phyloP scores from a whole-genome alignment of 2,329 filamentous ascomycete species.

The Penicillium olsonii region DNA sequence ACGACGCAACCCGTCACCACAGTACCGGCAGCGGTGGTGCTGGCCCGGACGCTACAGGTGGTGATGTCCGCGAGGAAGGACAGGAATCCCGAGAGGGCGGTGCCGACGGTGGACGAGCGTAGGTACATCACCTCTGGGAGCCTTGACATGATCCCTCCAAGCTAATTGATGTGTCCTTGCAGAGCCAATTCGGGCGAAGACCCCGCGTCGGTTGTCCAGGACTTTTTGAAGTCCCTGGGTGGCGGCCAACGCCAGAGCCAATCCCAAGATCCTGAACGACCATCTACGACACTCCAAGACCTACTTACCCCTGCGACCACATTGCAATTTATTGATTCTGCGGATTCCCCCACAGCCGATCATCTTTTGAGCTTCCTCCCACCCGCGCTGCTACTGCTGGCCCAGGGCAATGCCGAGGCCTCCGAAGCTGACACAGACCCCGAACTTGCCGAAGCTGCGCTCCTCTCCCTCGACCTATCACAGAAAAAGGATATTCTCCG shows the following conservation, averaged over 20 bases:
- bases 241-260: conserved; percentile 50
- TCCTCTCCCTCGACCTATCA: conserved; percentile 68
- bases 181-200: conserved; percentile 67
- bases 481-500: conserved; percentile 81
- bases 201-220: conserved; percentile 77
- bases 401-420: conserved; percentile 65
- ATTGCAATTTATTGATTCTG: conserved; percentile 71
- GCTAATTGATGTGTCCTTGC: conserved; percentile 25
- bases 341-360: conserved; percentile 67
- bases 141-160: conserved; percentile 14
- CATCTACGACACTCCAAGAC: conserved; percentile 82
- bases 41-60: conserved; percentile 82
- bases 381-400: conserved; percentile 73
- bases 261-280: conserved; percentile 56
- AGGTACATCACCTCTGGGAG: conserved; percentile 66
- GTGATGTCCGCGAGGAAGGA: conserved; percentile 88
- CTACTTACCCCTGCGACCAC: conserved; percentile 78
- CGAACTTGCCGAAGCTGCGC: conserved; percentile 70
- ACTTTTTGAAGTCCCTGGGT: conserved; percentile 82
- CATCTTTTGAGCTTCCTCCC: conserved; percentile 77
- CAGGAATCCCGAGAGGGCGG: conserved; percentile 86
- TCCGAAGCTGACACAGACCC: conserved; percentile 67
- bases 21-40: conserved; percentile 74
- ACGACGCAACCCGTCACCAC: conserved; percentile 60
- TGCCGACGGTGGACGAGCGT: conserved; percentile 97